Conservation (phyloP, 169 alveolate genomes). For the Plasmodium gallinaceum region DNA sequence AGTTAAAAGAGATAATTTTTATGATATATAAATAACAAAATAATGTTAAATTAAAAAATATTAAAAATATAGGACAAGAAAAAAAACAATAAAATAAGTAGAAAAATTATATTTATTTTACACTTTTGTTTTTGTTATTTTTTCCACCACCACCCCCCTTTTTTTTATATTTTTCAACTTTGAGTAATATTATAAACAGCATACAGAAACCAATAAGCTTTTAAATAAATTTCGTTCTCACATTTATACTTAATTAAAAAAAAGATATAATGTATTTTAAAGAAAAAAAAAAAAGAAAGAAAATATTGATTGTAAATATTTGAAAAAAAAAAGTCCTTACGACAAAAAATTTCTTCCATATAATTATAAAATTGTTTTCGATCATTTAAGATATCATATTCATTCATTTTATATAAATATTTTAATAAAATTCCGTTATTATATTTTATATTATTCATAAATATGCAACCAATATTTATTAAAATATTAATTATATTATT, state of each 20-base stretch:
- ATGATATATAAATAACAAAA: too few species aligned
- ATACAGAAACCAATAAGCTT: conserved; percentile 47
- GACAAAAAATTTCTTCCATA: conserved; percentile 27
- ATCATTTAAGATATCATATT: conserved; percentile 28
- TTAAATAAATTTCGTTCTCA: conserved; percentile 23
- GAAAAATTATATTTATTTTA: too few species aligned
- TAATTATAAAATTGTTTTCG: conserved; percentile 57
- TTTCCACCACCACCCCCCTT: neutral
- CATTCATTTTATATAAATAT: conserved; percentile 21
- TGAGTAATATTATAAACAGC: conserved; percentile 49
- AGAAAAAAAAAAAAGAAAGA: conserved; percentile 52
- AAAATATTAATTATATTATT: conserved; percentile 18
- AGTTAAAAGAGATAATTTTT: too few species aligned
- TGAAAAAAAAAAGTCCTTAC: conserved; percentile 23
- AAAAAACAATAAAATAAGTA: too few species aligned
- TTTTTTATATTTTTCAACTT: neutral
- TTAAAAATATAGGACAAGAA: too few species aligned
- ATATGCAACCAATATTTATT: conserved; percentile 52
- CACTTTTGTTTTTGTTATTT: neutral
- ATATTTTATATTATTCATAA: conserved; percentile 54
- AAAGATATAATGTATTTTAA: conserved; percentile 61
- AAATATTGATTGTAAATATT: conserved; percentile 49
- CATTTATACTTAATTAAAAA: conserved; percentile 51
- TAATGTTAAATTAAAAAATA: too few species aligned
- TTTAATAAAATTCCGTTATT: conserved; percentile 10